These are phyloP conservation scores for Pelargonium citronellum DNA, from an alignment of 441 rosid genomes.

Conservation along the genomic window DNA sequence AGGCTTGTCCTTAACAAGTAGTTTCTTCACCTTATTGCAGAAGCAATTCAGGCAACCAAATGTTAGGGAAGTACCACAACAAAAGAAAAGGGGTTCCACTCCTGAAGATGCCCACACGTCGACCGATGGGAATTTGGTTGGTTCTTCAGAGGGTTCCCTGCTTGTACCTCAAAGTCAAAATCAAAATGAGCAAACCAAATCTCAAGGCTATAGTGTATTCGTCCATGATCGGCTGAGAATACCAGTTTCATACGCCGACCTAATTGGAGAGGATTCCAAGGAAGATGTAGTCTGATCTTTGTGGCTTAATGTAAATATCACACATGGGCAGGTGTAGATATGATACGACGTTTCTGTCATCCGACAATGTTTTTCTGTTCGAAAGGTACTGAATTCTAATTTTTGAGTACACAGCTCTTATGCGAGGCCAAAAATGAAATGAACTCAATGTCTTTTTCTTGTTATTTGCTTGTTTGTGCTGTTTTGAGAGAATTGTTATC, in stretches of 20 bases:
- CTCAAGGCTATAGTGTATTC: neutral
- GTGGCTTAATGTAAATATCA: no score
- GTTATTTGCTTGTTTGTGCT: no score
- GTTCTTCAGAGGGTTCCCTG: neutral
- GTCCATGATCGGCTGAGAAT: neutral
- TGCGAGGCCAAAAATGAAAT: no score
- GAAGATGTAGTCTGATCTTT: neutral
- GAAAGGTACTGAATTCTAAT: no score
- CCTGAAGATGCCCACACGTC: neutral
- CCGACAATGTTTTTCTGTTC: no score
- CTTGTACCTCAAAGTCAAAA: neutral
- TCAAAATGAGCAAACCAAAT: neutral
- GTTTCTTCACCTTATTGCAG: neutral
- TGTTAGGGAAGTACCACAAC: neutral
- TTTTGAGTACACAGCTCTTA: no score
- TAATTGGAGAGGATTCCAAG: neutral
- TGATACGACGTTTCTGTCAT: no score
- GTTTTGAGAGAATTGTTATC: no score
- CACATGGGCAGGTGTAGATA: no score
- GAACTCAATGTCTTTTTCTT: no score
- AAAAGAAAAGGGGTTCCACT: neutral
- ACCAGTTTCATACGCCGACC: neutral
- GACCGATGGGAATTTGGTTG: neutral
- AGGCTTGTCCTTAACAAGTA: neutral
- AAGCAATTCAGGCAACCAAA: conserved; percentile 5